These are phyloP conservation scores for Actinomortierella ambigua DNA, from an alignment of 371 early-diverging fungal genomes.

Conservation along the genomic window DNA sequence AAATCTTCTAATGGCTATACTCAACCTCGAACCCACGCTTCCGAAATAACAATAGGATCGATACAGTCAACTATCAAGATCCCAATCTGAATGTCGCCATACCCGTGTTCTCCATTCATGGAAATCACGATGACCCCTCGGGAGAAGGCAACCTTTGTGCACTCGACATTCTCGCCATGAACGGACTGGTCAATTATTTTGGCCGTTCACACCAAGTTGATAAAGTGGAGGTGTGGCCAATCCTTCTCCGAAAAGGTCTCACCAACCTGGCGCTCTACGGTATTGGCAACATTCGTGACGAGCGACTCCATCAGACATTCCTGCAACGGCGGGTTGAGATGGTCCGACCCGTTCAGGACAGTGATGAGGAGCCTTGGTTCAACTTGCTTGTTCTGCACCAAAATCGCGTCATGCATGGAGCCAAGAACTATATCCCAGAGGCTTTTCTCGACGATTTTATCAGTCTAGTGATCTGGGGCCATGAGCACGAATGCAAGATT, in stretches of 20 bases:
- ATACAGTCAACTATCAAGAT: conserved; percentile 85
- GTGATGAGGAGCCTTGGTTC: conserved; percentile 59
- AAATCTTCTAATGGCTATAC: too few relatives aligned
- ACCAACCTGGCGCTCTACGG: conserved; percentile 92
- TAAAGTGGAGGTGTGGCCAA: conserved; percentile 77
- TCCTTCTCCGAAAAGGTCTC: conserved; percentile 84
- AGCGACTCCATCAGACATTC: conserved; percentile 89
- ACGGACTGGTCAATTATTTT: conserved; percentile 96
- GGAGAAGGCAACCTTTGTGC: conserved; percentile 88
- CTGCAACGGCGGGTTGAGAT: conserved; percentile 76
- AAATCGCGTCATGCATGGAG: conserved; percentile 72
- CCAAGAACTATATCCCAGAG: conserved; percentile 91
- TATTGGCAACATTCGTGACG: conserved; percentile 95
- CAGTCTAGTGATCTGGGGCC: conserved; percentile 97
- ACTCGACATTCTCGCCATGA: conserved; percentile 82
- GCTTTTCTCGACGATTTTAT: conserved; percentile 83
- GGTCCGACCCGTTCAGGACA: conserved; percentile 66
- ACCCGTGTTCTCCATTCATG: conserved; percentile 98
- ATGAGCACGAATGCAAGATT: conserved; percentile 97
- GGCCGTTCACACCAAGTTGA: conserved; percentile 81
- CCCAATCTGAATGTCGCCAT: conserved; percentile 87
- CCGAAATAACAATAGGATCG: conserved; percentile 33
- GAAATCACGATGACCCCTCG: conserved; percentile 99
- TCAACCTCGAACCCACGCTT: neutral
- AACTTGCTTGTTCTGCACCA: conserved; percentile 54